phyloP scores from a whole-genome alignment of 2,329 filamentous ascomycete species.

The Epichloe hybrida region DNA sequence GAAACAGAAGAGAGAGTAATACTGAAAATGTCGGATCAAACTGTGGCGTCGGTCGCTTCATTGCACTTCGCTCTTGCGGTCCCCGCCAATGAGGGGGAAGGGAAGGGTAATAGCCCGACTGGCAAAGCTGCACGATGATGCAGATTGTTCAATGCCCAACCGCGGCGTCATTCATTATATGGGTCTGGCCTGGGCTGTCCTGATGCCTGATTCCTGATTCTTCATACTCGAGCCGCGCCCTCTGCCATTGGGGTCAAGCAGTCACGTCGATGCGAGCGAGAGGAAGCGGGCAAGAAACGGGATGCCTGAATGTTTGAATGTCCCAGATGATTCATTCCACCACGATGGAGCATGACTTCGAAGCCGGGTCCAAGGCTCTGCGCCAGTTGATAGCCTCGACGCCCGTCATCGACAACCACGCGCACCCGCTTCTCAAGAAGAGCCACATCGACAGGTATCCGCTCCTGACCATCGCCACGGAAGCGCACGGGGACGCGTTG shows the following conservation, averaged over 20 bases:
- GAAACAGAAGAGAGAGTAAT: no score
- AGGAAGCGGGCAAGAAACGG: no score
- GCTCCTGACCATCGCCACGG: slow-evolving; percentile 51
- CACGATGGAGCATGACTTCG: not conserved
- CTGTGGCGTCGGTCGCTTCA: no score
- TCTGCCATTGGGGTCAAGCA: no score
- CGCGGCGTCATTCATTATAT: not conserved
- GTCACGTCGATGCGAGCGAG: no score
- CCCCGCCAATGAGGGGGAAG: not conserved
- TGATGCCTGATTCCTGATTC: no score
- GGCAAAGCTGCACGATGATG: not conserved
- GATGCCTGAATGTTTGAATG: no score
- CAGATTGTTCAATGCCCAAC: not conserved
- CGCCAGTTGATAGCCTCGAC: slow-evolving; percentile 32
- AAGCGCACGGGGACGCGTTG: slow-evolving; percentile 58
- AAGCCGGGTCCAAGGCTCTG: slow-evolving; percentile 12
- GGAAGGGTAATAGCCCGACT: not conserved
- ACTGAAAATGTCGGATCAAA: no score
- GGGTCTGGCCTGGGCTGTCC: no score
- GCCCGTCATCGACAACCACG: slow-evolving; percentile 62
- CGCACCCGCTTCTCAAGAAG: slow-evolving; percentile 51
- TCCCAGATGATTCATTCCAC: not conserved
- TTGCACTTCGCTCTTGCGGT: not conserved
- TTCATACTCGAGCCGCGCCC: no score
- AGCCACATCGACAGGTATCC: slow-evolving; percentile 32